Conservation (phyloP, 768 basidiomycete genomes). For the Lanmaoa rubissima region DNA sequence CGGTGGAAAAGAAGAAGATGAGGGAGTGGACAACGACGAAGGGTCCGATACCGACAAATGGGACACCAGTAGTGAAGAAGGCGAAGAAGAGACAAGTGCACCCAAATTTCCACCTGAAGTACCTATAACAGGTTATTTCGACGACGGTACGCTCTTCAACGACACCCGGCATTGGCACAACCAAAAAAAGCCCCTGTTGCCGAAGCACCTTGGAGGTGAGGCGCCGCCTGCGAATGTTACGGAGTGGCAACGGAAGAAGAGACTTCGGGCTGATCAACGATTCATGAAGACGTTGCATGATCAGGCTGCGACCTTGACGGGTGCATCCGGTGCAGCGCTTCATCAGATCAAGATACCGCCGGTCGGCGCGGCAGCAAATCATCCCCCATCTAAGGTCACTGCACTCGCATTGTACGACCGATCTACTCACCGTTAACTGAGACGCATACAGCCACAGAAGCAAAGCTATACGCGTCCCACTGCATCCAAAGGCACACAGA, state of each 20-base stretch:
- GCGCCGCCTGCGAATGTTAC: slow-evolving; percentile 28
- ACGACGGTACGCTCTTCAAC: slow-evolving; percentile 42
- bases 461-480: slow-evolving; percentile 9
- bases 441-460: slow-evolving; percentile 10
- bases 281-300: slow-evolving; percentile 56
- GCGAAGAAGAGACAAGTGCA: neutral
- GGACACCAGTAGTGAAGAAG: slow-evolving; percentile 22
- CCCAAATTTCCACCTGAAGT: neutral
- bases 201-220: slow-evolving; percentile 53
- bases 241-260: slow-evolving; percentile 37
- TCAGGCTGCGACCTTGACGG: slow-evolving; percentile 62
- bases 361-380: slow-evolving; percentile 28
- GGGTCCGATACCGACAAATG: slow-evolving; percentile 19
- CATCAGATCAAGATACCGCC: slow-evolving; percentile 53
- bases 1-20: slow-evolving; percentile 12
- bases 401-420: neutral
- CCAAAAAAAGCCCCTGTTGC: slow-evolving; percentile 44
- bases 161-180: slow-evolving; percentile 66
- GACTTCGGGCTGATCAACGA: slow-evolving; percentile 47
- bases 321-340: slow-evolving; percentile 54
- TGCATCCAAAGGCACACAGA: slow-evolving; percentile 29
- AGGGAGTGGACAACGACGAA: slow-evolving; percentile 15
- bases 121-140: slow-evolving; percentile 26
- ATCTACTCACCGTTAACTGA: neutral
- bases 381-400: slow-evolving; percentile 12